Conservation (phyloP, 23 red algal species). For the Pyropia haitanensis region DNA sequence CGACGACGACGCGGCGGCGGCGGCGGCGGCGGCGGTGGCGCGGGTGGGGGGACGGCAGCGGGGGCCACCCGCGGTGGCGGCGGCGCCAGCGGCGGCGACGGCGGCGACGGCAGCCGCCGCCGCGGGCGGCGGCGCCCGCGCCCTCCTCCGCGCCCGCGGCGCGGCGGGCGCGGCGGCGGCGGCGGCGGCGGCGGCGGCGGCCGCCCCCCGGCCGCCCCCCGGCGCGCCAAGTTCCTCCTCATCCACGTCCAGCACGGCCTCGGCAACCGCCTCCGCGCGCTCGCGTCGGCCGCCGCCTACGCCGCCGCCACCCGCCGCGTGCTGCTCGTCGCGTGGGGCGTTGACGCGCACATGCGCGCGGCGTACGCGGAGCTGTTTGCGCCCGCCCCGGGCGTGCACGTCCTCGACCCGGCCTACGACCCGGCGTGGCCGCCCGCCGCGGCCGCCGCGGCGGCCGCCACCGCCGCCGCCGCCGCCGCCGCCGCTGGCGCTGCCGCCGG, state of each 20-base stretch:
- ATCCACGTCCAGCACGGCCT: constrained; percentile 54
- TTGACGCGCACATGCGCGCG: constrained; percentile 35
- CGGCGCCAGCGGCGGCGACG: too few relatives aligned
- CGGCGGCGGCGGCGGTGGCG: neutral
- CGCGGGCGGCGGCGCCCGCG: too few relatives aligned
- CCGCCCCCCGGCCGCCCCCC: neutral
- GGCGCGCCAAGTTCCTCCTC: constrained; percentile 10
- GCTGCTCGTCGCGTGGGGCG: constrained; percentile 42
- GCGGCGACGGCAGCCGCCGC: too few relatives aligned
- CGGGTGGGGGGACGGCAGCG: neutral
- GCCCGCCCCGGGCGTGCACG: neutral
- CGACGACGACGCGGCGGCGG: neutral
- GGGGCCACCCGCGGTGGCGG: neutral
- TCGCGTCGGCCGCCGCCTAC: constrained; percentile 14
- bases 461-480: neutral
- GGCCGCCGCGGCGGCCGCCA: neutral
- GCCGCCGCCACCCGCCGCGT: constrained; percentile 16
- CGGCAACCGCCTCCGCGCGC: constrained; percentile 40
- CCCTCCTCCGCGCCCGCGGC: too few relatives aligned
- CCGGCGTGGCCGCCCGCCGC: neutral
- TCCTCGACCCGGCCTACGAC: neutral
- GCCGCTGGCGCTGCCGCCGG: neutral
- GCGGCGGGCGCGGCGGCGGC: too few relatives aligned
- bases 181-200: too few relatives aligned
- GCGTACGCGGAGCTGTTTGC: constrained; percentile 46